Conservation (phyloP, 108 stramenopile species). For the Pseudonitzschia pungens region DNA sequence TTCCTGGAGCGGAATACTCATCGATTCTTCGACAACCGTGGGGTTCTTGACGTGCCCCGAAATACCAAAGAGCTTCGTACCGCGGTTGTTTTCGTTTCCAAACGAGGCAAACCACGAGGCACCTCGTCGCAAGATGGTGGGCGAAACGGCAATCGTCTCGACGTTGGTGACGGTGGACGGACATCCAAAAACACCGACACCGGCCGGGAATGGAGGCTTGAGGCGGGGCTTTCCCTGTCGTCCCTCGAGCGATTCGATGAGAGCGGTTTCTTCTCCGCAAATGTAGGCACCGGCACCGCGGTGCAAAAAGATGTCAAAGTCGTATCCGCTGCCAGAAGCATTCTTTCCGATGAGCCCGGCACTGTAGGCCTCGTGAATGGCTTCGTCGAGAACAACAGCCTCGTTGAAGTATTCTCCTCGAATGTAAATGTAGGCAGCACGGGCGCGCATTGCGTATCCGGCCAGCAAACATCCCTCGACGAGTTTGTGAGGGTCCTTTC, state of each 20-base stretch:
- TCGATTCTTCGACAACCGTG: constrained; percentile 98
- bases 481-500: constrained; percentile 99
- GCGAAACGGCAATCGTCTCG: constrained; percentile 97
- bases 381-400: constrained; percentile 98
- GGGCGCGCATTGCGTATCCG: constrained; percentile 98
- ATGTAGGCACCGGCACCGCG: constrained; percentile 99
- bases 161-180: constrained; percentile 99
- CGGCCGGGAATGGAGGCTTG: constrained; percentile 99
- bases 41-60: constrained; percentile 99
- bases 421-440: constrained; percentile 99
- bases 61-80: constrained; percentile 98
- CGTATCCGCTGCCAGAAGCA: constrained; percentile 97
- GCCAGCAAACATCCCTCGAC: constrained; percentile 98
- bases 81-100: constrained; percentile 96
- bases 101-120: constrained; percentile 97
- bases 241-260: constrained; percentile 98
- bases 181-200: constrained; percentile 98
- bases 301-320: constrained; percentile 99
- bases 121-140: constrained; percentile 98
- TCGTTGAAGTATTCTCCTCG: constrained; percentile 99
- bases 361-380: constrained; percentile 98
- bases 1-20: constrained; percentile 98
- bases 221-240: constrained; percentile 96
- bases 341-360: constrained; percentile 97
- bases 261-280: constrained; percentile 99